Evolutionary conservation across 2,329 filamentous ascomycete genomes (phyloP).

Genomic region (Keithomyces neogunnii): DNA sequence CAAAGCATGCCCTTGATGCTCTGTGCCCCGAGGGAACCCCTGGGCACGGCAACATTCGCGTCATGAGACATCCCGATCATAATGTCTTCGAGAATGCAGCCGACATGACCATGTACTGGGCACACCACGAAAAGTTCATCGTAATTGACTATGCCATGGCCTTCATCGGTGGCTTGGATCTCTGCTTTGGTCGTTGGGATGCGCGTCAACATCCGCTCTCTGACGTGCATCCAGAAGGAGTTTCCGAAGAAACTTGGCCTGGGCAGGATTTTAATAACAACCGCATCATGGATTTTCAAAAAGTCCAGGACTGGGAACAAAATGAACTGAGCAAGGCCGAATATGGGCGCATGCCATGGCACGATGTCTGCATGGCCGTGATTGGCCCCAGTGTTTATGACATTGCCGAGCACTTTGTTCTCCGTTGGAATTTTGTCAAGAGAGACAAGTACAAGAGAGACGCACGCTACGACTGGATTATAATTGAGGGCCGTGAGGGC

Average conservation of each 20-base stretch:
- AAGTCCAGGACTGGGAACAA: slow-evolving; percentile 82
- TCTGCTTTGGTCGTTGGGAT: slow-evolving; percentile 96
- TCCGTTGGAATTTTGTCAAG: slow-evolving; percentile 96
- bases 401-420: slow-evolving; percentile 88
- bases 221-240: slow-evolving; percentile 78
- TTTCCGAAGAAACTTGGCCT: slow-evolving; percentile 79
- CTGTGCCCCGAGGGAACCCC: slow-evolving; percentile 75
- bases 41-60: slow-evolving; percentile 78
- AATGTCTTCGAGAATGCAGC: slow-evolving; percentile 89
- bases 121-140: slow-evolving; percentile 96
- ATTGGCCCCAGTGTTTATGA: slow-evolving; percentile 85
- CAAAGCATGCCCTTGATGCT: slow-evolving; percentile 73
- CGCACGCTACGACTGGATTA: slow-evolving; percentile 74
- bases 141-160: slow-evolving; percentile 86
- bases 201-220: slow-evolving; percentile 74
- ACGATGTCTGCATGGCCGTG: slow-evolving; percentile 90
- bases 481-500: slow-evolving; percentile 65
- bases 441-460: slow-evolving; percentile 96
- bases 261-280: slow-evolving; percentile 99
- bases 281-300: slow-evolving; percentile 89
- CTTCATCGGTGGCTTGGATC: slow-evolving; percentile 88
- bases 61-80: slow-evolving; percentile 91
- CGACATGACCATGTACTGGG: slow-evolving; percentile 97
- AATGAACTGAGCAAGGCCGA: slow-evolving; percentile 90
- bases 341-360: slow-evolving; percentile 95